Percentiles rank a stretch among this genome's conserved stretches.
phyloP scores from a whole-genome alignment of 2,329 filamentous ascomycete species.

The Rutstroemia sydowiana region DNA sequence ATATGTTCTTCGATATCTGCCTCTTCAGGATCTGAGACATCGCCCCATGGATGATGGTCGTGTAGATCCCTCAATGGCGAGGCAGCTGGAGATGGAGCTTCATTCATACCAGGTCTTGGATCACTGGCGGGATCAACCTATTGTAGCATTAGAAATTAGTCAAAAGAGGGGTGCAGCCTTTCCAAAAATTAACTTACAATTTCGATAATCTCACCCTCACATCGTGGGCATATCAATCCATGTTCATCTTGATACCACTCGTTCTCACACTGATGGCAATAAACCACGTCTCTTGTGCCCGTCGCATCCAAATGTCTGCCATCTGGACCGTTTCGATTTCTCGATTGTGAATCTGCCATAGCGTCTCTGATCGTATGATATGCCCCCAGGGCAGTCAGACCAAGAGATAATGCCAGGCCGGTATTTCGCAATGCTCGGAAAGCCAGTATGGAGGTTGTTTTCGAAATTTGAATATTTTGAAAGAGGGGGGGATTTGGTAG shows the following conservation, averaged over 20 bases:
- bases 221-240: constrained; percentile 68
- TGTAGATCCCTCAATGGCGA: constrained; percentile 15
- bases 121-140: constrained; percentile 53
- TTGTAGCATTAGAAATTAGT: constrained; percentile 19
- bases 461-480: background rate
- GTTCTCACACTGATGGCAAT: constrained; percentile 72
- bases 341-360: constrained; percentile 28
- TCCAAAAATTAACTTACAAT: constrained; percentile 53
- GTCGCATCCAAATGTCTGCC: constrained; percentile 42
- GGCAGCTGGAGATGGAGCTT: constrained; percentile 11
- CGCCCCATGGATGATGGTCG: constrained; percentile 27
- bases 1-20: constrained; percentile 47
- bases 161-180: background rate
- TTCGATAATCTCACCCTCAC: constrained; percentile 72
- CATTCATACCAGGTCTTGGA: constrained; percentile 42
- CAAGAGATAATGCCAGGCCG: constrained; percentile 51
- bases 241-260: constrained; percentile 74
- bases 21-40: constrained; percentile 50
- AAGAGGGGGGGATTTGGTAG: background rate
- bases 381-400: constrained; percentile 49
- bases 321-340: constrained; percentile 9
- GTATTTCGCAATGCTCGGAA: constrained; percentile 46
- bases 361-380: constrained; percentile 42
- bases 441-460: constrained; percentile 40
- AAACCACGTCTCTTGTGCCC: constrained; percentile 63